A percentile compares a stretch with the other conserved stretches of the same genome.
Conservation (phyloP, 306 rosid genomes). For the Senna tora region DNA sequence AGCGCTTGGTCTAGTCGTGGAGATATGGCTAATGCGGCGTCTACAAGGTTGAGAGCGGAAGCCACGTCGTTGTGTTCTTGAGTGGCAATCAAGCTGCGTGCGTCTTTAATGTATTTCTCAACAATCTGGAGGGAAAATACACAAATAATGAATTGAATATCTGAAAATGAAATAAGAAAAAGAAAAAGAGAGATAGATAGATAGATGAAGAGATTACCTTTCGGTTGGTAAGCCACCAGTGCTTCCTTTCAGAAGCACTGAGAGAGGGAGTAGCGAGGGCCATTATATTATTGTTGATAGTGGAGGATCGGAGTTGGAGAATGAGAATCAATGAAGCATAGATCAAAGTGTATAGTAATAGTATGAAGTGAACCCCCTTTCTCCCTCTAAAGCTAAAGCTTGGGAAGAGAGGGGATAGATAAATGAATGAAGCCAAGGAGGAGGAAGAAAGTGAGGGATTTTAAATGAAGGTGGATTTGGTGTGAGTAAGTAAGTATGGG, state of each 20-base stretch:
- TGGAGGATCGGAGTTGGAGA: conserved; percentile 18
- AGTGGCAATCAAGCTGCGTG: conserved; percentile 69
- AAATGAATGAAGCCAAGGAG: too few relatives aligned
- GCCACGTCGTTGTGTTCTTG: conserved; percentile 68
- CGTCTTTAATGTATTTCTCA: conserved; percentile 80
- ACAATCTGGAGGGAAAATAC: conserved; percentile 53
- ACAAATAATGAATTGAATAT: too few relatives aligned
- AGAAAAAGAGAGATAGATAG: too few relatives aligned
- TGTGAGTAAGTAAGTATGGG: conserved; percentile 23
- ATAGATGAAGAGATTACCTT: conserved; percentile 53
- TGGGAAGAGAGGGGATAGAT: neutral
- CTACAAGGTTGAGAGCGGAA: conserved; percentile 69
- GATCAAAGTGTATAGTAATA: conserved; percentile 34
- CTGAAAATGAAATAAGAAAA: too few relatives aligned
- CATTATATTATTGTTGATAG: conserved; percentile 55
- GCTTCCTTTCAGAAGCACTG: conserved; percentile 65
- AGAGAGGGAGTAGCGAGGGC: conserved; percentile 52
- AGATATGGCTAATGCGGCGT: conserved; percentile 77
- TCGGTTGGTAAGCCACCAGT: conserved; percentile 95
- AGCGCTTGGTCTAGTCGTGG: conserved; percentile 77
- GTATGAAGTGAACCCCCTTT: conserved; percentile 15
- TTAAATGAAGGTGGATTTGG: conserved; percentile 34
- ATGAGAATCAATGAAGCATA: conserved; percentile 38
- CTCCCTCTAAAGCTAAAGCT: neutral
- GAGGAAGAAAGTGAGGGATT: conserved; percentile 42